phyloP scores from a whole-genome alignment of 495 filamentous ascomycete genomes.

The Margaritispora aquatica region DNA sequence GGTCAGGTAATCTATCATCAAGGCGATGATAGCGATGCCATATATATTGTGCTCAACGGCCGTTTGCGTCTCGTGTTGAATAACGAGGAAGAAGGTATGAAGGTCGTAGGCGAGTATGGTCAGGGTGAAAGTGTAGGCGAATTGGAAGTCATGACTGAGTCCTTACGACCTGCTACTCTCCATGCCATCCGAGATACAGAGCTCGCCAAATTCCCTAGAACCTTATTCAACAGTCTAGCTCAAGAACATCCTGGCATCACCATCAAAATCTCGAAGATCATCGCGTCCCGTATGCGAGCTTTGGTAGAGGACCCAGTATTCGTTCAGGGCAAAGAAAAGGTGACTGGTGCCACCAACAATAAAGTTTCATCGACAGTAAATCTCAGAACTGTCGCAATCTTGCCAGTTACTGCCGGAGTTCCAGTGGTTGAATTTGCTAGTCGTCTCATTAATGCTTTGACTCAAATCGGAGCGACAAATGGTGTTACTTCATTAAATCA shows the following conservation, averaged over 20 bases:
- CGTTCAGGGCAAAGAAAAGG: constrained; percentile 49
- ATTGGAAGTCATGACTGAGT: constrained; percentile 94
- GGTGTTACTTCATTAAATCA: constrained; percentile 92
- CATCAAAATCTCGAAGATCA: constrained; percentile 98
- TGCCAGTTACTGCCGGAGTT: constrained; percentile 86
- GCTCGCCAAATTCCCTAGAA: constrained; percentile 90
- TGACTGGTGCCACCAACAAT: constrained; percentile 47
- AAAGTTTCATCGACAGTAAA: constrained; percentile 84
- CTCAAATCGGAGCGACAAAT: constrained; percentile 80
- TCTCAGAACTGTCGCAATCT: constrained; percentile 82
- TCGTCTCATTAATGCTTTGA: constrained; percentile 77
- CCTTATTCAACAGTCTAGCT: constrained; percentile 93
- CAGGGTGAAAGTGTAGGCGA: constrained; percentile 98
- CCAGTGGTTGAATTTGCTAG: constrained; percentile 94
- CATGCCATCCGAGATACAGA: constrained; percentile 97
- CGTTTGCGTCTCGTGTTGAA: constrained; percentile 77
- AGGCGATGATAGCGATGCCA: constrained; percentile 93
- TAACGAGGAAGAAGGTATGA: constrained; percentile 70
- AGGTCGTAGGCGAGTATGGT: constrained; percentile 86
- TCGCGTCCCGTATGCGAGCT: constrained; percentile 88
- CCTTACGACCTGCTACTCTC: constrained; percentile 76
- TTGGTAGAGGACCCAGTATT: constrained; percentile 74
- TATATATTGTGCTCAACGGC: constrained; percentile 95
- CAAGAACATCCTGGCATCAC: constrained; percentile 97
- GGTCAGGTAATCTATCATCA: constrained; percentile 93